Conservation (phyloP, 129 eudicot genomes). For the Pulicaria dysenterica region DNA sequence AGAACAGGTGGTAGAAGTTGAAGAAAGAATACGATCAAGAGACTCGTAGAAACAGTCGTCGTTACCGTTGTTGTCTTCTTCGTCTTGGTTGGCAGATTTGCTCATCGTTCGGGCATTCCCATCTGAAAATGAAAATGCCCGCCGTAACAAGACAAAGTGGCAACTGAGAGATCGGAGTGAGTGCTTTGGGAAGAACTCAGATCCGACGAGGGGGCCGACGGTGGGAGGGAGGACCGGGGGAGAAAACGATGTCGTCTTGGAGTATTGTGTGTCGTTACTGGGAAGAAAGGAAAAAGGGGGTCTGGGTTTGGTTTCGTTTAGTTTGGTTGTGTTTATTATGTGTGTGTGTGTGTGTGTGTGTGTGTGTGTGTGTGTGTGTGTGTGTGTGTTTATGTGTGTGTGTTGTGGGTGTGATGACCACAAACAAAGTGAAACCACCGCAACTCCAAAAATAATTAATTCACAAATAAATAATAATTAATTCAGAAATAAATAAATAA, state of each 20-base stretch:
- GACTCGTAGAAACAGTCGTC: slow-evolving; percentile 85
- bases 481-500: not conserved
- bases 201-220: slow-evolving; percentile 34
- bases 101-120: slow-evolving; percentile 89
- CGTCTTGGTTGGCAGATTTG: slow-evolving; percentile 53
- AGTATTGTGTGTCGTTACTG: slow-evolving; percentile 23
- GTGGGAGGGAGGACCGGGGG: slow-evolving; percentile 16
- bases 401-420: slow-evolving; percentile 26
- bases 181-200: slow-evolving; percentile 28
- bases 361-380: slow-evolving; percentile 15
- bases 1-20: slow-evolving; percentile 84
- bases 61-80: slow-evolving; percentile 44
- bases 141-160: slow-evolving; percentile 16
- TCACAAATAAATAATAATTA: not conserved
- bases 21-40: slow-evolving; percentile 84
- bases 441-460: slow-evolving; percentile 2
- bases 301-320: slow-evolving; percentile 22
- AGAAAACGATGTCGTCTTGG: slow-evolving; percentile 50
- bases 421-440: slow-evolving; percentile 20
- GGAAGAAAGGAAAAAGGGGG: slow-evolving; percentile 23
- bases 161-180: slow-evolving; percentile 38
- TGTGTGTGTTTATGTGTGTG: slow-evolving; percentile 5
- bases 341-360: slow-evolving; percentile 6
- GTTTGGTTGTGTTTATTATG: slow-evolving; percentile 14
- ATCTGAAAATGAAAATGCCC: slow-evolving; percentile 61